Conservation (phyloP, 176 grass and related monocot genomes). For the Avena atlantica region DNA sequence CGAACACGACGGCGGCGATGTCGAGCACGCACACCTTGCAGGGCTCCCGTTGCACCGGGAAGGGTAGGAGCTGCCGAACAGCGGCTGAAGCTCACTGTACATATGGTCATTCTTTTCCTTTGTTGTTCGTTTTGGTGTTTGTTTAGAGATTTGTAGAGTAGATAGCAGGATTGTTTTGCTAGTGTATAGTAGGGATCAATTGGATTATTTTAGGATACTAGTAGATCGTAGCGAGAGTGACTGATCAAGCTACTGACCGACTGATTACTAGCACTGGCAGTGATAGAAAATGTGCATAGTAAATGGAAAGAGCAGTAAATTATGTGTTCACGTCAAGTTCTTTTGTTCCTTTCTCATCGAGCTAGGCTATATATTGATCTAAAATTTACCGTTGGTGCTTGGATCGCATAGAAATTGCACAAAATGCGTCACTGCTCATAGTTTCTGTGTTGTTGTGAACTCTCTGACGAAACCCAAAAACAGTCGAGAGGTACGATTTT, state of each 20-base stretch:
- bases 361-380: no score
- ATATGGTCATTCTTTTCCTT: slow-evolving; percentile 39
- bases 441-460: no score
- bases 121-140: background rate
- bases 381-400: no score
- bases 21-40: slow-evolving; percentile 47
- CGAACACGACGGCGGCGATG: slow-evolving; percentile 38
- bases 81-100: slow-evolving; percentile 14
- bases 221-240: background rate
- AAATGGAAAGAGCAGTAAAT: background rate
- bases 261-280: background rate
- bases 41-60: slow-evolving; percentile 49
- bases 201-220: slow-evolving; percentile 28
- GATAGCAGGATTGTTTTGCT: slow-evolving; percentile 21
- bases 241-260: background rate
- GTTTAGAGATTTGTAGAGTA: background rate
- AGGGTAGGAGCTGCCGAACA: slow-evolving; percentile 16
- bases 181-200: slow-evolving; percentile 16
- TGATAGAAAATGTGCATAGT: background rate
- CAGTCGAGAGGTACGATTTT: no score
- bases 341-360: background rate
- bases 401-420: no score
- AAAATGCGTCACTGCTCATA: no score
- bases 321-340: background rate
- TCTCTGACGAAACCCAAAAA: no score